Evolutionary conservation across 2,329 filamentous ascomycete genomes (phyloP).

Genomic region (Neofusicoccum cordaticola): DNA sequence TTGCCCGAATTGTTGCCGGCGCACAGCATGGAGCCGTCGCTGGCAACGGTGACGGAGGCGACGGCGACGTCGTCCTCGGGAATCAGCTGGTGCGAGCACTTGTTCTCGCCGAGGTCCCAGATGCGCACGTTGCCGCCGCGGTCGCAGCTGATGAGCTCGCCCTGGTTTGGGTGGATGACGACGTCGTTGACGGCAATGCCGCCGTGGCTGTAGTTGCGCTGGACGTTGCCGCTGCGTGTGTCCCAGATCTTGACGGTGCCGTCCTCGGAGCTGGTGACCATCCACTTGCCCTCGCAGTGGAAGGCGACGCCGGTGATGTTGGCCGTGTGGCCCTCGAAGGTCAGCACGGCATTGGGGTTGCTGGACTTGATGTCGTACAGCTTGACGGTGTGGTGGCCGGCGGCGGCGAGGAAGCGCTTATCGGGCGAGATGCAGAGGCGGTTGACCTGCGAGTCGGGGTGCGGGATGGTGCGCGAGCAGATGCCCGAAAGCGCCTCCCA

Average conservation of each 20-base stretch:
- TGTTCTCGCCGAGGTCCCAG: slow-evolving; percentile 96
- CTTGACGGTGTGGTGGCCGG: slow-evolving; percentile 82
- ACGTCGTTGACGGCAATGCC: slow-evolving; percentile 91
- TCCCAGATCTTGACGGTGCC: slow-evolving; percentile 98
- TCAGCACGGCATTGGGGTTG: slow-evolving; percentile 90
- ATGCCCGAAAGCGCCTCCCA: slow-evolving; percentile 98
- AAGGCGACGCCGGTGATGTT: slow-evolving; percentile 97
- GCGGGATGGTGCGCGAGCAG: slow-evolving; percentile 95
- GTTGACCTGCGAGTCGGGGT: slow-evolving; percentile 97
- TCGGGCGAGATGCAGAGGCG: slow-evolving; percentile 97
- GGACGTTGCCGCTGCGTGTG: slow-evolving; percentile 77
- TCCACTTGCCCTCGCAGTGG: slow-evolving; percentile 99
- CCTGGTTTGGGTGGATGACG: slow-evolving; percentile 98
- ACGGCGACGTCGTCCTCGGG: slow-evolving; percentile 94
- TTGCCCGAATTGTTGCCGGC: slow-evolving; percentile 92
- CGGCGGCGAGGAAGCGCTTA: slow-evolving; percentile 88
- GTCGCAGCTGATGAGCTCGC: slow-evolving; percentile 95
- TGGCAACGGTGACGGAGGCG: slow-evolving; percentile 92
- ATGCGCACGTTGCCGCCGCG: slow-evolving; percentile 87
- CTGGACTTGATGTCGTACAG: slow-evolving; percentile 98
- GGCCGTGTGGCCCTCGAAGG: slow-evolving; percentile 91
- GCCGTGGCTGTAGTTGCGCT: slow-evolving; percentile 89
- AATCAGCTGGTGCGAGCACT: slow-evolving; percentile 92
- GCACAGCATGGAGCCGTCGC: slow-evolving; percentile 86
- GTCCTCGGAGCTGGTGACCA: slow-evolving; percentile 97